Evolutionary conservation across 2,329 filamentous ascomycete genomes (phyloP).

Genomic region (Monilinia fructicola): DNA sequence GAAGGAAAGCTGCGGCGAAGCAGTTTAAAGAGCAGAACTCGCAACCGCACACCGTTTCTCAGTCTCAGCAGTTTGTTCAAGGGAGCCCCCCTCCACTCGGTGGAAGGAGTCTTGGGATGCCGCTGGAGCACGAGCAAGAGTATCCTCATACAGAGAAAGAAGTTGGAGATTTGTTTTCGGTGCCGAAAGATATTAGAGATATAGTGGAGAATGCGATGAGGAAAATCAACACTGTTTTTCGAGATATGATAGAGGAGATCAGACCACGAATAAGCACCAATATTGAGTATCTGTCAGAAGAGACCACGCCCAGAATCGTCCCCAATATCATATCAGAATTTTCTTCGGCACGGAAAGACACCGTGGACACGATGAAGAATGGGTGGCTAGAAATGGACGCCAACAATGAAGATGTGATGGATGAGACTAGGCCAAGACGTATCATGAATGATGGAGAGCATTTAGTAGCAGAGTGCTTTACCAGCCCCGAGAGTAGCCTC

Average conservation of each 20-base stretch:
- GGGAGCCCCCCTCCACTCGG: too few relatives aligned
- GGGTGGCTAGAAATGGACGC: background rate
- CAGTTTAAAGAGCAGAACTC: background rate
- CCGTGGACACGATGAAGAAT: background rate
- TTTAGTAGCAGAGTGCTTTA: too few relatives aligned
- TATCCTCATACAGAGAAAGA: fast-evolving
- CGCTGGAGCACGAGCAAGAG: background rate
- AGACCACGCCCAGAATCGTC: too few relatives aligned
- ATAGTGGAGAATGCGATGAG: background rate
- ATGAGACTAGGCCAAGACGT: too few relatives aligned
- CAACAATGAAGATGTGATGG: too few relatives aligned
- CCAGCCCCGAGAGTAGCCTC: background rate
- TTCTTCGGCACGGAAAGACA: background rate
- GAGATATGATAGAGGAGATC: background rate
- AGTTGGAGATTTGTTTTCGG: background rate
- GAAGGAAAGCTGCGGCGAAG: too few relatives aligned
- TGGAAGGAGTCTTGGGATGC: background rate
- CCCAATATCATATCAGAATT: background rate
- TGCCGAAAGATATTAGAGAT: background rate
- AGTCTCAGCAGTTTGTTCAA: too few relatives aligned
- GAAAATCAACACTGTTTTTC: background rate
- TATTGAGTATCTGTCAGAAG: background rate
- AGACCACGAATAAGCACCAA: too few relatives aligned
- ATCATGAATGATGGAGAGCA: too few relatives aligned
- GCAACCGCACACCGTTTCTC: too few relatives aligned